phyloP scores from a whole-genome alignment of 2,329 filamentous ascomycete species.

The Stagonosporopsis vannaccii region DNA sequence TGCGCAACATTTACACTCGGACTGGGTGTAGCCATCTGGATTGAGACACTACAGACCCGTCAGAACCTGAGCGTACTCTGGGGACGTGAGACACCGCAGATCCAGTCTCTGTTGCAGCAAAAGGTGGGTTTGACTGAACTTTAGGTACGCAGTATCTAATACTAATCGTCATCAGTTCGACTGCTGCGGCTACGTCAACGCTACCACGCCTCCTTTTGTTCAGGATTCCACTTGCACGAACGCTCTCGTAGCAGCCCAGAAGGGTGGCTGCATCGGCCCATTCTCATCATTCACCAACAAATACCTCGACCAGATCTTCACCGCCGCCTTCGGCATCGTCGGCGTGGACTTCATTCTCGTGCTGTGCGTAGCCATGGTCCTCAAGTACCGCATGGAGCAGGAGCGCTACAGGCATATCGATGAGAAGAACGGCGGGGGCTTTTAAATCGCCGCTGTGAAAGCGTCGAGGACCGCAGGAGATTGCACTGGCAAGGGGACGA shows the following conservation, averaged over 20 bases:
- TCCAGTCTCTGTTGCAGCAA: constrained; percentile 75
- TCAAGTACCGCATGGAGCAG: constrained; percentile 82
- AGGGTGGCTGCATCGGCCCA: constrained; percentile 72
- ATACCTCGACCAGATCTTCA: constrained; percentile 79
- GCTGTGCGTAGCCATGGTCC: constrained; percentile 74
- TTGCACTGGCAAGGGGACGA: neutral
- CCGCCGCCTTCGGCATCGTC: constrained; percentile 79
- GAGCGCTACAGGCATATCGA: constrained; percentile 82
- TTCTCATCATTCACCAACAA: constrained; percentile 74
- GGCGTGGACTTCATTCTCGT: constrained; percentile 72
- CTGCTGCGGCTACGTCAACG: constrained; percentile 83
- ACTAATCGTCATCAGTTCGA: constrained; percentile 64
- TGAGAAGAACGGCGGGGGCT: constrained; percentile 66
- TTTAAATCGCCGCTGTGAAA: constrained; percentile 25
- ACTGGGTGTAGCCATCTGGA: constrained; percentile 68
- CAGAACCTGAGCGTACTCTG: constrained; percentile 69
- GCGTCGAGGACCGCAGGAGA: neutral
- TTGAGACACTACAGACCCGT: constrained; percentile 74
- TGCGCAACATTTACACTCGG: constrained; percentile 71
- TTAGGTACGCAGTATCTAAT: constrained; percentile 19
- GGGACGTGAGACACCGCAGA: constrained; percentile 60
- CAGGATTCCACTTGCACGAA: constrained; percentile 73
- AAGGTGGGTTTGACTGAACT: constrained; percentile 59
- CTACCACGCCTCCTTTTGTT: constrained; percentile 74
- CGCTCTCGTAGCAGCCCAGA: constrained; percentile 72